Percentiles rank a stretch among this genome's conserved stretches.
Evolutionary conservation across 2,329 filamentous ascomycete species (phyloP).

Genomic region (Ilyonectria mors-panacis): DNA sequence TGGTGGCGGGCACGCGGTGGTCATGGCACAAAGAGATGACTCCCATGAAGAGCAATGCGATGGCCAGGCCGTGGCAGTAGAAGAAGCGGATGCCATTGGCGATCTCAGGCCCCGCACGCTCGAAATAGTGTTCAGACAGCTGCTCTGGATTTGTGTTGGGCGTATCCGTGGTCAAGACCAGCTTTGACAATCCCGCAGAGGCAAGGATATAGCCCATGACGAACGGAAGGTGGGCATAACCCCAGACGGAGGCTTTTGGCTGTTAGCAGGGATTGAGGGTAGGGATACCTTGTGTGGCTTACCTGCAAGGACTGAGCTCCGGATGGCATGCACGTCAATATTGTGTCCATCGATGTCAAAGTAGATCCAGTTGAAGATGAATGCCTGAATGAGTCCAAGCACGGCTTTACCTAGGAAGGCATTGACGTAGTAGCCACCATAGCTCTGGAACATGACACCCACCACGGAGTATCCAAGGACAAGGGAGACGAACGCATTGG

Average conservation of each 20-base stretch:
- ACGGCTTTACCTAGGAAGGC: conserved; percentile 75
- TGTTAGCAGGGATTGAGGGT: conserved; percentile 21
- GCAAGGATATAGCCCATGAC: conserved; percentile 74
- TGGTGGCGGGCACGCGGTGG: conserved; percentile 66
- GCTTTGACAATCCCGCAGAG: conserved; percentile 69
- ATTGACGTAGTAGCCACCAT: conserved; percentile 60
- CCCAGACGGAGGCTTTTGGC: conserved; percentile 65
- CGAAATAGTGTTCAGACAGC: conserved; percentile 66
- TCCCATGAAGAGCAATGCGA: conserved; percentile 68
- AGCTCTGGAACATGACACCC: conserved; percentile 72
- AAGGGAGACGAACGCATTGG: conserved; percentile 74
- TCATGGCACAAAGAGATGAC: conserved; percentile 69
- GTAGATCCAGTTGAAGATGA: conserved; percentile 74
- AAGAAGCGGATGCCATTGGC: conserved; percentile 70
- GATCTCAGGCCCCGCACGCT: conserved; percentile 66
- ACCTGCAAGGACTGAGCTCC: conserved; percentile 63
- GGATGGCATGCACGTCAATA: conserved; percentile 73
- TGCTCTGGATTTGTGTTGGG: conserved; percentile 61
- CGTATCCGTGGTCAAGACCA: conserved; percentile 72
- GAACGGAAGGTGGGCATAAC: conserved; percentile 71
- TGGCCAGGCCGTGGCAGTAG: conserved; percentile 74
- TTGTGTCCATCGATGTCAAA: conserved; percentile 74
- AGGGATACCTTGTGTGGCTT: conserved; percentile 30
- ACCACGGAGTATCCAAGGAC: conserved; percentile 77
- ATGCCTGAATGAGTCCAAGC: conserved; percentile 70